A percentile compares a stretch with the other conserved stretches of the same genome.
Conservation (phyloP, 495 filamentous ascomycete genomes). For the Hyaloscypha hepaticicola region DNA sequence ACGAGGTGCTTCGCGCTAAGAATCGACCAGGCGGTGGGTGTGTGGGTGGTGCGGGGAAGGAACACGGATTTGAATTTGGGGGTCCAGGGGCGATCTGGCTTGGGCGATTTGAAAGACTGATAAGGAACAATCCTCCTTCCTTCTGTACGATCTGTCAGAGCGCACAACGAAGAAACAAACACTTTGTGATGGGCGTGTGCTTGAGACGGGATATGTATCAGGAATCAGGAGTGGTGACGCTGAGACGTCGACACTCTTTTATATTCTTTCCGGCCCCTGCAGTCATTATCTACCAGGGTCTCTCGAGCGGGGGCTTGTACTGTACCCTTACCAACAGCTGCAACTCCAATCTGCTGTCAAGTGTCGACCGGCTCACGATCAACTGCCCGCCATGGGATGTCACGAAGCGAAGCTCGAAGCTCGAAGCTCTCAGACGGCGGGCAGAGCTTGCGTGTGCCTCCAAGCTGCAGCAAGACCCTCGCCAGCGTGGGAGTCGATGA, state of each 20-base stretch:
- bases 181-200: neutral
- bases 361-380: too few relatives aligned
- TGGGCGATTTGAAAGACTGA: neutral
- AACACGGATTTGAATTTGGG: neutral
- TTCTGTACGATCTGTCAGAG: neutral
- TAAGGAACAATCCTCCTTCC: neutral
- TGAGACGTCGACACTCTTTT: conserved; percentile 16
- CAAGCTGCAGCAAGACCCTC: neutral
- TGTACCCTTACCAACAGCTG: too few relatives aligned
- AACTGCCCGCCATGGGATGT: too few relatives aligned
- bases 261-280: conserved; percentile 8
- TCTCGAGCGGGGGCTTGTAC: too few relatives aligned
- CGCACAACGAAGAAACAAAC: neutral
- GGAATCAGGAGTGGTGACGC: conserved; percentile 19
- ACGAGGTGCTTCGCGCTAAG: conserved; percentile 9
- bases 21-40: neutral
- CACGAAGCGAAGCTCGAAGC: too few relatives aligned
- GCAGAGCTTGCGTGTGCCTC: neutral
- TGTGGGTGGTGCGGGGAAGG: conserved; percentile 14
- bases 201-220: conserved; percentile 14
- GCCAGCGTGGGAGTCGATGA: neutral
- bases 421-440: neutral
- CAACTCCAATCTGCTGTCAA: neutral
- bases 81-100: neutral
- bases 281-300: neutral